phyloP scores from a whole-genome alignment of 495 filamentous ascomycete genomes.

The Talaromyces liani region DNA sequence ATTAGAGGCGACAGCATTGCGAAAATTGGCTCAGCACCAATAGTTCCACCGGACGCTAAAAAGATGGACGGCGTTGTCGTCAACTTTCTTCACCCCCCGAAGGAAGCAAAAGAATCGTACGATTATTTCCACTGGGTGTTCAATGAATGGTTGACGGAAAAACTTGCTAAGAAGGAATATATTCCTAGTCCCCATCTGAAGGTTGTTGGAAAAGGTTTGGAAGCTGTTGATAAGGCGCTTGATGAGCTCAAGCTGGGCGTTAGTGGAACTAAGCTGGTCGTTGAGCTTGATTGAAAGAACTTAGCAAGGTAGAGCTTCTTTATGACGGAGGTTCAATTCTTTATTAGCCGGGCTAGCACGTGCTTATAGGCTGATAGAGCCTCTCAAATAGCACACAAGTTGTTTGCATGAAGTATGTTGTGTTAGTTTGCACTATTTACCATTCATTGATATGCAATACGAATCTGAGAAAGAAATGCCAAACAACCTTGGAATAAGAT shows the following conservation, averaged over 20 bases:
- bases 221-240: slow-evolving; percentile 21
- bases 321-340: not conserved
- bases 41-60: slow-evolving; percentile 18
- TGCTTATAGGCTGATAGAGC: too few species aligned
- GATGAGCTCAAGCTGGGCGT: slow-evolving; percentile 27
- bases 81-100: slow-evolving; percentile 20
- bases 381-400: too few species aligned
- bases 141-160: slow-evolving; percentile 30
- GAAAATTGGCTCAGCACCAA: slow-evolving; percentile 22
- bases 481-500: too few species aligned
- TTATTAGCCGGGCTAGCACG: too few species aligned
- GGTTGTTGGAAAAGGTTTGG: slow-evolving; percentile 26
- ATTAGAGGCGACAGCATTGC: slow-evolving; percentile 19
- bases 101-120: slow-evolving; percentile 16
- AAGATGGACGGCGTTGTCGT: slow-evolving; percentile 23
- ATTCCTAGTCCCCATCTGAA: slow-evolving; percentile 24
- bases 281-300: slow-evolving; percentile 12
- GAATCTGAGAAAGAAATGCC: too few species aligned
- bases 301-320: not conserved
- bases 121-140: slow-evolving; percentile 26
- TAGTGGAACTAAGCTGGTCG: slow-evolving; percentile 26
- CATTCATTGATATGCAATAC: too few species aligned
- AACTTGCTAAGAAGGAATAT: slow-evolving; percentile 21
- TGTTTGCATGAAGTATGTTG: too few species aligned
- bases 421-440: too few species aligned